A percentile compares a stretch with the other conserved stretches of the same genome.
Evolutionary conservation across 805 yeast species (phyloP).

Genomic region (Ogataea corticis): DNA sequence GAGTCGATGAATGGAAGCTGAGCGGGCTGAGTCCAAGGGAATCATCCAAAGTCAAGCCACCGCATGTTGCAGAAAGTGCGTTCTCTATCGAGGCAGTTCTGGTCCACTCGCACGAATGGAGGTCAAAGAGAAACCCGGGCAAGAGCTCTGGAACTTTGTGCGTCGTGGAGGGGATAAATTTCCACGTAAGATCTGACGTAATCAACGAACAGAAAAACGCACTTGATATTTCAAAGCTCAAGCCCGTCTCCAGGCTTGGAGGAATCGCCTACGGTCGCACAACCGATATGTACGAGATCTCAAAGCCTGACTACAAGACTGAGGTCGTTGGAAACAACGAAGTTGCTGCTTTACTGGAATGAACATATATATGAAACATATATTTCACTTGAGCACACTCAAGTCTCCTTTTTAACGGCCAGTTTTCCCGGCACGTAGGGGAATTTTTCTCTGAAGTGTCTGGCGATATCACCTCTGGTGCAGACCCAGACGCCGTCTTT

Average conservation of each 20-base stretch:
- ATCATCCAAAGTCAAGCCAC: slow-evolving; percentile 47
- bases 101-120: slow-evolving; percentile 43
- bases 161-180: slow-evolving; percentile 54
- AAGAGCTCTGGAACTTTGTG: slow-evolving; percentile 37
- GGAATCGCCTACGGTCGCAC: slow-evolving; percentile 48
- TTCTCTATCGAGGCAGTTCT: slow-evolving; percentile 57
- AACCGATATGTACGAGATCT: slow-evolving; percentile 43
- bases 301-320: slow-evolving; percentile 41
- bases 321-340: slow-evolving; percentile 11
- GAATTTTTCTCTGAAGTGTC: slow-evolving; percentile 24
- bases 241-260: slow-evolving; percentile 56
- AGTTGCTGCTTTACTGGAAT: slow-evolving; percentile 3
- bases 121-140: slow-evolving; percentile 37
- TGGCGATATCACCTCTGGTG: slow-evolving; percentile 37
- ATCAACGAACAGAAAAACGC: slow-evolving; percentile 38
- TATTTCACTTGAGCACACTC: too few species aligned
- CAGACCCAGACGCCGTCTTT: slow-evolving; percentile 40
- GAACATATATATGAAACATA: too few species aligned
- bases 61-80: slow-evolving; percentile 59
- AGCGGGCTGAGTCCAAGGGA: slow-evolving; percentile 50
- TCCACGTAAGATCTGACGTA: slow-evolving; percentile 57
- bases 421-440: slow-evolving; percentile 23
- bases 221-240: slow-evolving; percentile 47
- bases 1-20: slow-evolving; percentile 53
- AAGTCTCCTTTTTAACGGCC: slow-evolving; percentile 8